These are phyloP conservation scores for Colletotrichum camelliae DNA, from an alignment of 2,329 filamentous ascomycete species.

Conservation along the genomic window DNA sequence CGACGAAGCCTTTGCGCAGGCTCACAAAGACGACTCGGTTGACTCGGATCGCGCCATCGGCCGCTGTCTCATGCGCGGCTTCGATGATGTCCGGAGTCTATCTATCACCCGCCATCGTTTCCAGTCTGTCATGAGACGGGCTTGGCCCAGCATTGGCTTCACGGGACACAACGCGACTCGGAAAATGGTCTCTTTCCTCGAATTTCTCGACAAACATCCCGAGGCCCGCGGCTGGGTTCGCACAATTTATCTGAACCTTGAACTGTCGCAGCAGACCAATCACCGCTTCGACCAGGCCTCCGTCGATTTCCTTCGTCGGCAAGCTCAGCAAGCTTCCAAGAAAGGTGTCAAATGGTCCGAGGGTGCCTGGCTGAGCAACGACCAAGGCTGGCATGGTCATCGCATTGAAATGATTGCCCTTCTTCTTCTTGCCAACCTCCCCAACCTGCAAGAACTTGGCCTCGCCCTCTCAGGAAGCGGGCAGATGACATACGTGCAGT, in stretches of 20 bases:
- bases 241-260: background rate
- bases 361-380: background rate
- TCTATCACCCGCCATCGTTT: accelerated
- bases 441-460: background rate
- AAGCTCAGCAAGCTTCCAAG: background rate
- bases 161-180: background rate
- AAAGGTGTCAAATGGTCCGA: background rate
- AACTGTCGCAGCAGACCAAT: background rate
- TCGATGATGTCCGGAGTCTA: background rate
- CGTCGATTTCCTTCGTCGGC: background rate
- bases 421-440: background rate
- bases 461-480: background rate
- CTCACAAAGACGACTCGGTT: background rate
- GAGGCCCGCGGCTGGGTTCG: background rate
- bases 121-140: background rate
- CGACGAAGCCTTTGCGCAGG: background rate
- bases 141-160: accelerated
- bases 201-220: background rate
- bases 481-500: background rate
- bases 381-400: background rate
- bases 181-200: background rate
- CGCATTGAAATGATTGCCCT: background rate
- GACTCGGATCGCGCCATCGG: background rate
- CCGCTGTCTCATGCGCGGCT: background rate
- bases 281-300: background rate